Percentiles rank a stretch among this genome's conserved stretches.
Conservation (phyloP, 805 yeast species). For the Cyberlindnera suaveolens region DNA sequence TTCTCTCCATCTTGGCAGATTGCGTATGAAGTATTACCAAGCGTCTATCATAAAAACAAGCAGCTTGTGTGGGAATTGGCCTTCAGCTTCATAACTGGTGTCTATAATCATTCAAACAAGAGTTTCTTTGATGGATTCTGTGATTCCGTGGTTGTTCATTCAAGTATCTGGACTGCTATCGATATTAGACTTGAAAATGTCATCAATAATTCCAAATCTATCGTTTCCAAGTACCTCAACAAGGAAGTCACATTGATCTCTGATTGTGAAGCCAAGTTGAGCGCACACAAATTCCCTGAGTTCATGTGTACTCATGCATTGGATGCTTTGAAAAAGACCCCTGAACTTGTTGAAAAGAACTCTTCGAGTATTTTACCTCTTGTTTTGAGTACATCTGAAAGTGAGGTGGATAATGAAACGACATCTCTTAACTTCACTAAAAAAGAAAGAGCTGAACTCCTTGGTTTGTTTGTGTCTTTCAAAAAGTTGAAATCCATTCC, state of each 20-base stretch:
- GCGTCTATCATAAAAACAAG: slow-evolving; percentile 35
- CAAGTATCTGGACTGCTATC: slow-evolving; percentile 14
- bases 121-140: slow-evolving; percentile 10
- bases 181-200: slow-evolving; percentile 15
- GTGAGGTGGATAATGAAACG: slow-evolving; percentile 3
- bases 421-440: slow-evolving; percentile 33
- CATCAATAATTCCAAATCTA: slow-evolving; percentile 5
- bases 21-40: slow-evolving; percentile 53
- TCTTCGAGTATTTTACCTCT: slow-evolving; percentile 52
- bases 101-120: not conserved
- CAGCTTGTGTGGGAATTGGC: slow-evolving; percentile 52
- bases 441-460: slow-evolving; percentile 49
- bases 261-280: slow-evolving; percentile 11
- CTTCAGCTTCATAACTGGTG: slow-evolving; percentile 27
- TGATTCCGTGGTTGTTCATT: slow-evolving; percentile 7
- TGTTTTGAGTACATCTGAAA: slow-evolving; percentile 32
- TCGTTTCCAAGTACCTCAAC: slow-evolving; percentile 8
- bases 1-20: slow-evolving; percentile 88
- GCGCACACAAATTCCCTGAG: slow-evolving; percentile 8
- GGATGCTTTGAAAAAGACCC: slow-evolving; percentile 49
- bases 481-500: slow-evolving; percentile 52
- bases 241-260: slow-evolving; percentile 6
- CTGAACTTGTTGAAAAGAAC: slow-evolving; percentile 63
- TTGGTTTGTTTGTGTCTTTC: slow-evolving; percentile 61
- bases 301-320: slow-evolving; percentile 45